Evolutionary conservation across 805 yeast genomes (phyloP).

Genomic region (Ascoidea tarda): DNA sequence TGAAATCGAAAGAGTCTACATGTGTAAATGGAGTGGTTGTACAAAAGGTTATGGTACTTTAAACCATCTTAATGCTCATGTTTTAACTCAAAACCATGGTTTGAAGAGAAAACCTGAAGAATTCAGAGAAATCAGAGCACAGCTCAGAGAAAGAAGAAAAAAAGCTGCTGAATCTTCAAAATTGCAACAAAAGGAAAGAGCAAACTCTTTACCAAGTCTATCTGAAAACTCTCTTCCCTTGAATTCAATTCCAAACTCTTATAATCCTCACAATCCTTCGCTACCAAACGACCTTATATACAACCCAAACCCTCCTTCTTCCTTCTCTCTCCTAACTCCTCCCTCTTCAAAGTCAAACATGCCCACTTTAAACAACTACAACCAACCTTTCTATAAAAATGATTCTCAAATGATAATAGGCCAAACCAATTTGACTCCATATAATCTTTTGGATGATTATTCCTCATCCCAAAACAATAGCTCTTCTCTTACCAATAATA

Average conservation of each 20-base stretch:
- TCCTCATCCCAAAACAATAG: not conserved
- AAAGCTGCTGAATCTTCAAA: slow-evolving; percentile 13
- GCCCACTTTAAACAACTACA: not conserved
- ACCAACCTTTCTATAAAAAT: not conserved
- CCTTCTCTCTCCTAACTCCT: not conserved
- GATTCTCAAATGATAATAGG: no score
- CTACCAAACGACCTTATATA: not conserved
- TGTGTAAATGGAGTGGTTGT: slow-evolving; percentile 32
- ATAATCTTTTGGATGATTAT: not conserved
- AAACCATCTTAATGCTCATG: slow-evolving; percentile 45
- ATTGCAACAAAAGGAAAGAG: not conserved
- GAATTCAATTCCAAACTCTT: not conserved
- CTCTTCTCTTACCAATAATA: not conserved
- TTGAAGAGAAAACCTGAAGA: slow-evolving; percentile 39
- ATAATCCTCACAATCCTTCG: not conserved
- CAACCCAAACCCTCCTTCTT: not conserved
- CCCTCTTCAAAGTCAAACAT: not conserved
- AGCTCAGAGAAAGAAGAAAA: slow-evolving; percentile 25
- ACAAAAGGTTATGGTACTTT: slow-evolving; percentile 44
- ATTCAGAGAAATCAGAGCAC: slow-evolving; percentile 33
- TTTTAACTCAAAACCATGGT: slow-evolving; percentile 39
- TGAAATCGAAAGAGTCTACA: slow-evolving; percentile 40
- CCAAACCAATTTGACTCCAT: not conserved
- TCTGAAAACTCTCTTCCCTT: not conserved
- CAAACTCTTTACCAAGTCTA: not conserved